phyloP scores from a whole-genome alignment of 139 green algal genomes.

The Astrephomene gubernaculifera region DNA sequence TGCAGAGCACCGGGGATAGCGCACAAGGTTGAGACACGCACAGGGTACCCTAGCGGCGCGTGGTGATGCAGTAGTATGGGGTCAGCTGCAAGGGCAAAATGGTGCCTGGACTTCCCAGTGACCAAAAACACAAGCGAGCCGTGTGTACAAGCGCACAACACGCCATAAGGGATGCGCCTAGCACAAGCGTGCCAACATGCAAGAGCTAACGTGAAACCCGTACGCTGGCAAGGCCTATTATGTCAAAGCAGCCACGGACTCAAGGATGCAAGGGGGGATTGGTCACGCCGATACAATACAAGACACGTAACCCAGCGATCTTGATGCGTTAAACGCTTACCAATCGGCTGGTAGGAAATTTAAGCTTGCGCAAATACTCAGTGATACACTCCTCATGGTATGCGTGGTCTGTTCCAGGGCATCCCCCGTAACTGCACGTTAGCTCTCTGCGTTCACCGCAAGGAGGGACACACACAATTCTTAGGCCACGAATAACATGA shows the following conservation, averaged over 20 bases:
- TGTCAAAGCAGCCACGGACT: background rate
- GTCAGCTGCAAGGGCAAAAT: background rate
- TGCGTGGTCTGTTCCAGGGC: background rate
- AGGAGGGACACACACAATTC: background rate
- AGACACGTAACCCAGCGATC: background rate
- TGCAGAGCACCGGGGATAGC: background rate
- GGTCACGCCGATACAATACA: background rate
- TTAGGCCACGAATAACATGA: background rate
- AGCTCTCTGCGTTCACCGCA: conserved; percentile 3
- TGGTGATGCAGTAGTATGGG: background rate
- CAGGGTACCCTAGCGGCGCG: background rate
- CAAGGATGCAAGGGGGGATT: background rate
- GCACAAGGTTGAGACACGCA: background rate
- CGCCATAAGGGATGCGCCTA: background rate
- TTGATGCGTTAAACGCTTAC: background rate
- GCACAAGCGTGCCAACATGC: background rate
- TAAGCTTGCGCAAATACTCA: conserved; percentile 7
- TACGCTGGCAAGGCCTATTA: background rate
- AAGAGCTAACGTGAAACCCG: background rate
- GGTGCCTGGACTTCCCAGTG: too few species aligned
- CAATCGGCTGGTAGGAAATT: background rate
- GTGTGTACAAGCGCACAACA: background rate
- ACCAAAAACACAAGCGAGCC: background rate
- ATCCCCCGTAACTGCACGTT: conserved; percentile 2
- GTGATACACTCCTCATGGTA: conserved; percentile 26